Evolutionary conservation across 768 basidiomycete species (phyloP).

Genomic region (Lactifluus rugatus): DNA sequence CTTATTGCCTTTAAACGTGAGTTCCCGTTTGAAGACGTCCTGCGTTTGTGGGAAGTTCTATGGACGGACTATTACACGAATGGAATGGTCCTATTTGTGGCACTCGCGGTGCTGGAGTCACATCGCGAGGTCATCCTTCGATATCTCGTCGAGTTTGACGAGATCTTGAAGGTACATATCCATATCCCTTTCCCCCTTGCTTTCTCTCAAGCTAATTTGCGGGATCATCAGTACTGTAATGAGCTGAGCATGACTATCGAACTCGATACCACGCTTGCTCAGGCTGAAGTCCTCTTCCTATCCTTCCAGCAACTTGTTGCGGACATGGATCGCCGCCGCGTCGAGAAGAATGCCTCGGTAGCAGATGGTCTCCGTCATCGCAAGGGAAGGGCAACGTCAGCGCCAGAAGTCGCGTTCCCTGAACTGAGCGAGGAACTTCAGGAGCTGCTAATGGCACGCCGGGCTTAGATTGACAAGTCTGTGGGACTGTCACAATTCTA

Average conservation of each 20-base stretch:
- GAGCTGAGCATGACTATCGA: constrained; percentile 96
- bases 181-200: neutral
- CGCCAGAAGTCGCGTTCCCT: constrained; percentile 1
- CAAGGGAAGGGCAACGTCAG: constrained; percentile 1
- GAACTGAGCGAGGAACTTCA: constrained; percentile 17
- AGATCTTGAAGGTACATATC: constrained; percentile 53
- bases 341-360: constrained; percentile 37
- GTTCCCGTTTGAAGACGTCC: constrained; percentile 85
- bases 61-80: constrained; percentile 90
- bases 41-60: constrained; percentile 86
- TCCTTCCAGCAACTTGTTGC: constrained; percentile 84
- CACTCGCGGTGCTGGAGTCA: constrained; percentile 87
- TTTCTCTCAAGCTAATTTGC: neutral
- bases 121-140: constrained; percentile 93
- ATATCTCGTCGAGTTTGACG: constrained; percentile 92
- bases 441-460: constrained; percentile 12
- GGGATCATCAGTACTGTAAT: constrained; percentile 63
- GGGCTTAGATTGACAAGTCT: neutral
- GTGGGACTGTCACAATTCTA: neutral
- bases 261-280: constrained; percentile 87
- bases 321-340: constrained; percentile 75
- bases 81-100: constrained; percentile 86
- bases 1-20: constrained; percentile 95
- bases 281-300: constrained; percentile 94
- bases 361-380: constrained; percentile 29